Evolutionary conservation across 176 grass and related monocot genomes (phyloP), one percentile per base, ranked within the genome.

Genomic region (Poa pratensis): DNA sequence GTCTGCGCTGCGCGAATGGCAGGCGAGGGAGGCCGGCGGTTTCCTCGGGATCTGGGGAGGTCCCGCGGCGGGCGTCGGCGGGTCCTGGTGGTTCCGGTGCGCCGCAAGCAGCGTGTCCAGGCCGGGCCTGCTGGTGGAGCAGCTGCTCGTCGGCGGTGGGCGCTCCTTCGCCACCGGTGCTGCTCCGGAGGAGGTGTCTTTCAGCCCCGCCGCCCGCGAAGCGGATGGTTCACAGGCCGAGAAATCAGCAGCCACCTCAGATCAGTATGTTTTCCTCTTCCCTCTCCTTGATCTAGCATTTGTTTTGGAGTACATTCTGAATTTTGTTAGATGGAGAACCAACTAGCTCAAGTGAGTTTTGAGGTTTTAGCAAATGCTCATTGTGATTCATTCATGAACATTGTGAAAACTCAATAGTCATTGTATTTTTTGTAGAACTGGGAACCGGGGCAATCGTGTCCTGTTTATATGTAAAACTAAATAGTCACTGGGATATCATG

Each of bases 111-210:
- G 79, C 79, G 64, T 81, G 45, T 69, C 43, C 62, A 69, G 79
- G 45, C 79, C 79, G 7, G 79, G 48, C 64, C 27, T 81, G 46
- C 39, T 81, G 64, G 1, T 81, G 62, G 64, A 81, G 63, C 79
- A 69, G 64, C 57, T 60, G 23, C 65, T 81, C 46, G 23, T 80
- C 14, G 22, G 57, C 1, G 23, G 60, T 5, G 43, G 28, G 46
- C 48, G 43, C 64, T 87, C 35, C 55, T 88, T 63, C 83, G 75
- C 79, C 16, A 82, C 77, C 23, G 86, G 89, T 20, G 86, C 83
- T 30, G 89, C 68, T 17, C 39, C 83, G 22, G 80, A 91, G 34
- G 75, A 91, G 34, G 76, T 87, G 45, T 86, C 88, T 50, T 69
- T 81, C 79, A 83, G 89, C 19, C 27, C 79, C 0, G 39, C 77